phyloP scores from a whole-genome alignment of 352 stramenopile species.

The Globisporangium ultimum region DNA sequence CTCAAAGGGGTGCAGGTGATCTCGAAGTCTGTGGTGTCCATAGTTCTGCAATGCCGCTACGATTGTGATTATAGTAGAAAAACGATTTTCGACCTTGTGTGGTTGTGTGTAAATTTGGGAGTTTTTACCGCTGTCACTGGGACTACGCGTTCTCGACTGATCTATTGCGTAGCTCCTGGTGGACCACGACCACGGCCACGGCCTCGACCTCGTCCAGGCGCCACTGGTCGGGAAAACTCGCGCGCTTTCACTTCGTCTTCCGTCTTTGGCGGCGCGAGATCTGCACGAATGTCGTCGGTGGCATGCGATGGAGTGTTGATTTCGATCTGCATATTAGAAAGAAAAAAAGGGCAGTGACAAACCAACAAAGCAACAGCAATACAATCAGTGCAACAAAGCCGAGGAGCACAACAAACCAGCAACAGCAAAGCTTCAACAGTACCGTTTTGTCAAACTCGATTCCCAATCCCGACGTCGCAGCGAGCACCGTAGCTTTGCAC shows the following conservation, averaged over 20 bases:
- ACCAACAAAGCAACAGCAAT: neutral
- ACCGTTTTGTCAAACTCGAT: slow-evolving; percentile 76
- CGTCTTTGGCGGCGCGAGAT: slow-evolving; percentile 44
- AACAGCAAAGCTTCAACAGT: too few species aligned
- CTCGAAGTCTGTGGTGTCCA: neutral
- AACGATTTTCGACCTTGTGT: neutral
- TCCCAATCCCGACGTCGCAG: slow-evolving; percentile 51
- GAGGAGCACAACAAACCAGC: too few species aligned
- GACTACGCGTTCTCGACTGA: neutral
- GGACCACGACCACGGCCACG: slow-evolving; percentile 51
- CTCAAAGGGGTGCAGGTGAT: too few species aligned
- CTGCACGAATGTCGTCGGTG: slow-evolving; percentile 62
- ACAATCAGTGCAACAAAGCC: neutral
- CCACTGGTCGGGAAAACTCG: slow-evolving; percentile 72
- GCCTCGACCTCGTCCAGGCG: slow-evolving; percentile 56
- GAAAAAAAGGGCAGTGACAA: neutral
- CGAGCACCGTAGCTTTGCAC: slow-evolving; percentile 82
- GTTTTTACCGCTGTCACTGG: neutral
- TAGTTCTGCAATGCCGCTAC: neutral
- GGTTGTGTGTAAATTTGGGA: neutral
- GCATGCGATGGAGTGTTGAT: slow-evolving; percentile 60
- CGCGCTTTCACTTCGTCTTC: slow-evolving; percentile 65
- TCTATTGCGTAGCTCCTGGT: slow-evolving; percentile 4
- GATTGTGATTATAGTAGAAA: neutral
- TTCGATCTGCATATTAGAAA: slow-evolving; percentile 42